Conservation (phyloP, 2,329 filamentous ascomycete species). For the Paradendryphiella salina region DNA sequence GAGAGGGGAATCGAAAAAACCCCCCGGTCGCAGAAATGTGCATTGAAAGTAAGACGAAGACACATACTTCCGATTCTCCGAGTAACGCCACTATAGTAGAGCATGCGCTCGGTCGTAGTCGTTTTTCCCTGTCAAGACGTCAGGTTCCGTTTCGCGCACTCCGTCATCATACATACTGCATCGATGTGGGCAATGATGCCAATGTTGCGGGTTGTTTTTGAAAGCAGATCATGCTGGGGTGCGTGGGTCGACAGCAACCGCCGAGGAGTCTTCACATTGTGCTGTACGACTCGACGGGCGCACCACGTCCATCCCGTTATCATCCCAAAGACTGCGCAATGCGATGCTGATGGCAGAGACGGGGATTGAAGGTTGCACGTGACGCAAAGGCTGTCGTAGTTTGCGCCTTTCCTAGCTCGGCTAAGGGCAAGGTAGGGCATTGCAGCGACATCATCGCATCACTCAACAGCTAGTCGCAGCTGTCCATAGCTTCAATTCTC, state of each 20-base stretch:
- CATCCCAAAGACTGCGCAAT: constrained; percentile 35
- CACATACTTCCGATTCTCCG: constrained; percentile 73
- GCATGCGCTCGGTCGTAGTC: constrained; percentile 97
- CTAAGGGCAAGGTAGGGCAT: constrained; percentile 21
- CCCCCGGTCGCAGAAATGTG: background rate
- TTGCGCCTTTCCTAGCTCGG: constrained; percentile 35
- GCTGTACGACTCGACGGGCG: constrained; percentile 40
- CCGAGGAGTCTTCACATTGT: constrained; percentile 36
- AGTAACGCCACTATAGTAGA: constrained; percentile 92
- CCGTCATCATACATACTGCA: constrained; percentile 61
- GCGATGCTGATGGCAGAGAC: constrained; percentile 11
- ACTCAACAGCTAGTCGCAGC: constrained; percentile 25
- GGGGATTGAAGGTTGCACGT: constrained; percentile 28
- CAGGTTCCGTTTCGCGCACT: background rate
- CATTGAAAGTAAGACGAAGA: background rate
- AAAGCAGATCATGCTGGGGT: constrained; percentile 45
- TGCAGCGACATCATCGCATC: constrained; percentile 24
- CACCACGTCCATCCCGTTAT: constrained; percentile 40
- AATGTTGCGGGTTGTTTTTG: constrained; percentile 86
- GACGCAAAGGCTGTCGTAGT: constrained; percentile 25
- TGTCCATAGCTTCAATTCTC: constrained; percentile 29
- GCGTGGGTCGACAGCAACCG: constrained; percentile 38
- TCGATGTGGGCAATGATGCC: constrained; percentile 99
- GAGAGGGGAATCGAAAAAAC: background rate
- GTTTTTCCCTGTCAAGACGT: constrained; percentile 72